Conservation (phyloP, 2,329 filamentous ascomycete species). For the Tolypocladium tundrense region DNA sequence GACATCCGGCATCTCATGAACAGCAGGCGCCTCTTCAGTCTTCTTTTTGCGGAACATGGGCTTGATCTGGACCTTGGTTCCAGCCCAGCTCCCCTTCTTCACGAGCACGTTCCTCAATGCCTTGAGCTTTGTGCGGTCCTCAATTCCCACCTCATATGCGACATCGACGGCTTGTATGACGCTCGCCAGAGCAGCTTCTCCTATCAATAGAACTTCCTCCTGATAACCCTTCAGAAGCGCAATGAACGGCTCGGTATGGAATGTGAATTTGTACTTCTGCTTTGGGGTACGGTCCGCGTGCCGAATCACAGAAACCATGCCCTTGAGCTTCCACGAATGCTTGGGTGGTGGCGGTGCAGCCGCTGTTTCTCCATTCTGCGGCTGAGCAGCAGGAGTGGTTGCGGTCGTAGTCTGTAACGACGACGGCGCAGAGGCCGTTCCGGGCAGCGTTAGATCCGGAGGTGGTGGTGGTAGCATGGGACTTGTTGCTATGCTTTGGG, state of each 20-base stretch:
- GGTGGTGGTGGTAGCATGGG: conserved; percentile 23
- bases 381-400: conserved; percentile 9
- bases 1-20: conserved; percentile 22
- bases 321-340: conserved; percentile 96
- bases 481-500: conserved; percentile 25
- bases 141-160: conserved; percentile 67
- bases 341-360: conserved; percentile 64
- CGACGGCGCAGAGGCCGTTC: conserved; percentile 22
- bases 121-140: conserved; percentile 80
- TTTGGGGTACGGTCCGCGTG: conserved; percentile 97
- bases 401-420: conserved; percentile 23
- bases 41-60: conserved; percentile 94
- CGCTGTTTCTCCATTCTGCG: conserved; percentile 23
- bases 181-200: conserved; percentile 78
- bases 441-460: conserved; percentile 17
- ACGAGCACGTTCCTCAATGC: conserved; percentile 76
- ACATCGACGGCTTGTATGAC: conserved; percentile 80
- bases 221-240: conserved; percentile 90
- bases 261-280: conserved; percentile 99
- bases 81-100: conserved; percentile 88
- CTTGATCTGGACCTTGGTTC: conserved; percentile 98
- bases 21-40: conserved; percentile 42
- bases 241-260: conserved; percentile 93
- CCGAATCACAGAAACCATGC: conserved; percentile 90
- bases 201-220: conserved; percentile 90